A percentile compares a stretch with the other conserved stretches of the same genome.
Conservation (phyloP, 768 basidiomycete species). For the Lactarius hatsudake region DNA sequence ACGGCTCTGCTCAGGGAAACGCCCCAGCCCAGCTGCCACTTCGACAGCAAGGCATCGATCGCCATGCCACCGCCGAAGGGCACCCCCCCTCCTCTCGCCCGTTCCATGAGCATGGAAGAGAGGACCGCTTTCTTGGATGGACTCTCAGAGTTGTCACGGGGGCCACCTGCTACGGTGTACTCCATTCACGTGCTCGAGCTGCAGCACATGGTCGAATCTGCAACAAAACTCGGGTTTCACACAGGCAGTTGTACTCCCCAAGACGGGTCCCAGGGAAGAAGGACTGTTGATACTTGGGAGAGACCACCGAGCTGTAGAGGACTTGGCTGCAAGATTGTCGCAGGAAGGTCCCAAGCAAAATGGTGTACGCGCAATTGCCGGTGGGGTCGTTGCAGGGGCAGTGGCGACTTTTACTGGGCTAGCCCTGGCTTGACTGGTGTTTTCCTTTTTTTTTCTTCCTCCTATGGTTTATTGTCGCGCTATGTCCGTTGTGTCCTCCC, state of each 20-base stretch:
- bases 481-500: background rate
- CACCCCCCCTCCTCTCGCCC: slow-evolving; percentile 7
- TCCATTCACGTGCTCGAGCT: slow-evolving; percentile 20
- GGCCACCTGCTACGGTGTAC: slow-evolving; percentile 25
- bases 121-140: slow-evolving; percentile 24
- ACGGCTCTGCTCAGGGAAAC: slow-evolving; percentile 4
- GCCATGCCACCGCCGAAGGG: background rate
- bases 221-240: slow-evolving; percentile 21
- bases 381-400: slow-evolving; percentile 26
- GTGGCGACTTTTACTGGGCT: slow-evolving; percentile 28
- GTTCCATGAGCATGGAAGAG: slow-evolving; percentile 26
- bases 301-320: slow-evolving; percentile 21
- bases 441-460: background rate
- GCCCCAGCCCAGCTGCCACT: background rate
- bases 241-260: slow-evolving; percentile 17
- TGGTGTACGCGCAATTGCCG: slow-evolving; percentile 20
- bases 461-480: slow-evolving; percentile 6
- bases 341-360: slow-evolving; percentile 2
- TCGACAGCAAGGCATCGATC: slow-evolving; percentile 12
- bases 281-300: slow-evolving; percentile 26
- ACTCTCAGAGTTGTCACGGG: slow-evolving; percentile 20
- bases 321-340: slow-evolving; percentile 16
- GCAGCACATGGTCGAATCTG: slow-evolving; percentile 17
- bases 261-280: slow-evolving; percentile 11
- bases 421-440: slow-evolving; percentile 16